Evolutionary conservation across 805 yeast genomes (phyloP).

Genomic region (Barnettozyma pratensis): DNA sequence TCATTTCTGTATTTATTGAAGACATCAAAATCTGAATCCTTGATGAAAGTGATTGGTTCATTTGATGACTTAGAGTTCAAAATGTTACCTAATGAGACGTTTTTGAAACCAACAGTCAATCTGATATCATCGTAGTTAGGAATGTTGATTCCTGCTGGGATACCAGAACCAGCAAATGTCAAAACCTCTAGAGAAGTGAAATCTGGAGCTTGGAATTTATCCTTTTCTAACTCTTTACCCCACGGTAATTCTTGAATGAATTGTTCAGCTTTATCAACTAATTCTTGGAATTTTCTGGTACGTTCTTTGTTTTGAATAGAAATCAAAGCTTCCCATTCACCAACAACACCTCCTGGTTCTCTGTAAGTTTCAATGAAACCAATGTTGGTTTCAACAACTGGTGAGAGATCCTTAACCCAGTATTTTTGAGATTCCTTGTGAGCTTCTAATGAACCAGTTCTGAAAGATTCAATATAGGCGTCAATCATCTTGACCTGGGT

Average conservation of each 20-base stretch:
- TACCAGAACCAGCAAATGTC: slow-evolving; percentile 85
- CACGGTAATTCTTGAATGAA: slow-evolving; percentile 73
- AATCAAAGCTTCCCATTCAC: slow-evolving; percentile 91
- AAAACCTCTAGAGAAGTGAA: slow-evolving; percentile 86
- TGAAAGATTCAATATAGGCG: slow-evolving; percentile 62
- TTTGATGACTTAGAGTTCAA: slow-evolving; percentile 67
- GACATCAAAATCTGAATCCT: slow-evolving; percentile 44
- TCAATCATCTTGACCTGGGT: slow-evolving; percentile 64
- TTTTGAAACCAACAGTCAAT: slow-evolving; percentile 78
- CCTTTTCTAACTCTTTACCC: slow-evolving; percentile 73
- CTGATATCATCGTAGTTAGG: slow-evolving; percentile 92
- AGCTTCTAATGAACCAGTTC: slow-evolving; percentile 78
- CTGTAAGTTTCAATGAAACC: slow-evolving; percentile 93
- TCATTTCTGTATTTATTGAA: slow-evolving; percentile 71
- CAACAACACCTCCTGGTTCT: slow-evolving; percentile 87
- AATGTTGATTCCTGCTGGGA: slow-evolving; percentile 90
- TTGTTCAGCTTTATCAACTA: slow-evolving; percentile 62
- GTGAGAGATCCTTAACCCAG: slow-evolving; percentile 87
- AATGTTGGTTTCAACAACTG: slow-evolving; percentile 71
- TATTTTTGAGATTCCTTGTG: slow-evolving; percentile 79
- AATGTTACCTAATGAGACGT: slow-evolving; percentile 85
- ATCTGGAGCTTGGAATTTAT: slow-evolving; percentile 85
- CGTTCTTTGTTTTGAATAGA: slow-evolving; percentile 87
- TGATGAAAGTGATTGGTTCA: slow-evolving; percentile 64
- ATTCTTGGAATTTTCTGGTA: slow-evolving; percentile 68